A percentile compares a stretch with the other conserved stretches of the same genome.
These are phyloP conservation scores for Arctostaphylos glauca DNA, from an alignment of 148 eudicot species.

Conservation along the genomic window DNA sequence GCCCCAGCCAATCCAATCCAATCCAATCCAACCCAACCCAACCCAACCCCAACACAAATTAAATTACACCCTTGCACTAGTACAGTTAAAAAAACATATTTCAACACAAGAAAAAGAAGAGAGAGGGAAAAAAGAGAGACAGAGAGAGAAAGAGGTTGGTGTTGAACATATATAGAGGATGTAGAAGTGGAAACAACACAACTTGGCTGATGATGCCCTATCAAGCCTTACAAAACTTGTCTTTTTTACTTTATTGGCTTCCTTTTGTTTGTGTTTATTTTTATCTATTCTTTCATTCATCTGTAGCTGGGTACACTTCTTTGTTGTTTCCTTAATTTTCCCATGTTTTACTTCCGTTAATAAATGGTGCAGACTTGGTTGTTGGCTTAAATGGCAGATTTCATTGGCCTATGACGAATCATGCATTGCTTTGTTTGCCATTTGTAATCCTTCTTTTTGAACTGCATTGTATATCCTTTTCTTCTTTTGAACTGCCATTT, in stretches of 20 bases:
- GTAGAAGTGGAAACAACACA: background rate
- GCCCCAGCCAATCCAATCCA: too few relatives aligned
- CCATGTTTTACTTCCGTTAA: background rate
- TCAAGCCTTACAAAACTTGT: background rate
- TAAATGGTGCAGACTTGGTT: background rate
- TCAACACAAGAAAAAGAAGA: background rate
- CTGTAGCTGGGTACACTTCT: background rate
- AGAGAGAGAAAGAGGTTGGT: background rate
- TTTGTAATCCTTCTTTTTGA: too few relatives aligned
- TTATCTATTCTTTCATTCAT: background rate
- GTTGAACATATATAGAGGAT: background rate
- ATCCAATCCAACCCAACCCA: too few relatives aligned
- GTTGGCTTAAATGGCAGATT: too few relatives aligned
- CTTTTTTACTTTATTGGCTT: background rate
- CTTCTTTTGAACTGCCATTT: too few relatives aligned
- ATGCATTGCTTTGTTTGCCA: too few relatives aligned
- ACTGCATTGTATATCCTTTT: too few relatives aligned
- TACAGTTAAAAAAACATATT: background rate
- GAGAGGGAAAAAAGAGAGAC: background rate
- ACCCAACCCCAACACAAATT: too few relatives aligned
- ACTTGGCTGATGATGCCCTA: background rate
- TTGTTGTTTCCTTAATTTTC: background rate
- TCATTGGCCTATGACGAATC: too few relatives aligned
- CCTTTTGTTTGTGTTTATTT: background rate
- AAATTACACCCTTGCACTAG: too few relatives aligned